Conservation (phyloP, 805 yeast species). For the Lachancea dasiensis region DNA sequence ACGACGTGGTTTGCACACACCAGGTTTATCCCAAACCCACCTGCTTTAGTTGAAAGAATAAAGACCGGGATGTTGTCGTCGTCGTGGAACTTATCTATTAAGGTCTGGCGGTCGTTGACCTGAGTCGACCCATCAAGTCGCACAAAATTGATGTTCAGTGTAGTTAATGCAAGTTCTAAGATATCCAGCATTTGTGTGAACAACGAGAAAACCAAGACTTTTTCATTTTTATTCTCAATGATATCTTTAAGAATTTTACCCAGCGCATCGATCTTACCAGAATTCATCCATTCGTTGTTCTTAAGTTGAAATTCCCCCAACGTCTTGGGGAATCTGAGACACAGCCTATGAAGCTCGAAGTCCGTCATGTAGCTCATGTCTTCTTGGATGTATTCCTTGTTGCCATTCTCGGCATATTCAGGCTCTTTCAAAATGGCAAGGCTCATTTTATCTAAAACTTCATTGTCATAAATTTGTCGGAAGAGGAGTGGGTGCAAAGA, state of each 20-base stretch:
- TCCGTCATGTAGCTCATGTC: constrained; percentile 96
- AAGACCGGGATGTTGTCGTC: constrained; percentile 80
- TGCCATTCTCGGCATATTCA: constrained; percentile 65
- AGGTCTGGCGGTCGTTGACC: constrained; percentile 86
- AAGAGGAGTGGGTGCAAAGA: constrained; percentile 88
- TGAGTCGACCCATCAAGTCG: constrained; percentile 92
- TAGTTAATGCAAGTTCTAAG: constrained; percentile 65
- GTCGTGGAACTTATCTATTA: constrained; percentile 84
- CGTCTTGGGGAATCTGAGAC: constrained; percentile 66
- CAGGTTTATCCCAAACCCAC: constrained; percentile 96
- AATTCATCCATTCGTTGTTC: constrained; percentile 48
- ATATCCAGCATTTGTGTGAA: constrained; percentile 92
- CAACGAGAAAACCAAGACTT: constrained; percentile 79
- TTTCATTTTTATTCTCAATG: constrained; percentile 46
- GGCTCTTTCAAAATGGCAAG: constrained; percentile 74
- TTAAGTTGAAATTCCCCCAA: constrained; percentile 48
- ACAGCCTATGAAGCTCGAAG: constrained; percentile 72
- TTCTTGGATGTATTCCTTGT: constrained; percentile 69
- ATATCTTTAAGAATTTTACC: constrained; percentile 51
- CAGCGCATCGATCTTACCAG: constrained; percentile 70
- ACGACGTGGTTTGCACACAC: constrained; percentile 92
- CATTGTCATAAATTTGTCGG: constrained; percentile 56
- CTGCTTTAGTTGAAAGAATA: constrained; percentile 89
- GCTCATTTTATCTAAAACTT: constrained; percentile 58
- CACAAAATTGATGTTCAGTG: constrained; percentile 60